Evolutionary conservation across 2,329 filamentous ascomycete species (phyloP).

Genomic region (Fusarium nurragi): DNA sequence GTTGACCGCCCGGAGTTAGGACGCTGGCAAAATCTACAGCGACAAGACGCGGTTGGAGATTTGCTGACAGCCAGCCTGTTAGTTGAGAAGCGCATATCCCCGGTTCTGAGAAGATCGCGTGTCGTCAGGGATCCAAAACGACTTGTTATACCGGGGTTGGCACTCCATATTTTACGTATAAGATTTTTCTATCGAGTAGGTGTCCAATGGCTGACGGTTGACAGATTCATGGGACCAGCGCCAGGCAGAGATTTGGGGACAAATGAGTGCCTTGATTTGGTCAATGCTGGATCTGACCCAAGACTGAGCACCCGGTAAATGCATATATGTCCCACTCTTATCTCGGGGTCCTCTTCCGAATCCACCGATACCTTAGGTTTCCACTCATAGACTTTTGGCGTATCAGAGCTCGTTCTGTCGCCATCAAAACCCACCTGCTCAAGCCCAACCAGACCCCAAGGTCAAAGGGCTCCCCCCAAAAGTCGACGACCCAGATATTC

Average conservation of each 20-base stretch:
- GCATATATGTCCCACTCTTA: slow-evolving; percentile 16
- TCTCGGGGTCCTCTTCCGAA: slow-evolving; percentile 27
- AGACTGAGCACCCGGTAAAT: neutral
- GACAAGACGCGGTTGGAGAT: slow-evolving; percentile 1
- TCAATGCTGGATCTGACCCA: slow-evolving; percentile 5
- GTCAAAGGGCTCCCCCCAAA: slow-evolving; percentile 29
- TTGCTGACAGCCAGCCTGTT: slow-evolving; percentile 1
- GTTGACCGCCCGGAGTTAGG: neutral
- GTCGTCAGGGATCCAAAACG: slow-evolving; percentile 24
- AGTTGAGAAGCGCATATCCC: slow-evolving; percentile 24
- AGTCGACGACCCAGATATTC: slow-evolving; percentile 27
- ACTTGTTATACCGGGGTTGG: slow-evolving; percentile 13
- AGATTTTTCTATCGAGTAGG: neutral
- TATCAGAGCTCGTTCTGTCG: slow-evolving; percentile 13
- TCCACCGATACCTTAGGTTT: slow-evolving; percentile 10
- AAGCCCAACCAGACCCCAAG: slow-evolving; percentile 20
- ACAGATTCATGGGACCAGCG: slow-evolving; percentile 8
- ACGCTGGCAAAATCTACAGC: neutral
- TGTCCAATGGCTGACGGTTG: neutral
- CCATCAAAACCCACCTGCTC: slow-evolving; percentile 18
- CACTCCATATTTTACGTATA: neutral
- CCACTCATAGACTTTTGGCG: neutral
- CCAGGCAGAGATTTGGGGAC: neutral
- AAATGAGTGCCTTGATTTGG: slow-evolving; percentile 4
- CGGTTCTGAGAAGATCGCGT: slow-evolving; percentile 34